Evolutionary conservation across 352 stramenopile species (phyloP).

Genomic region (Pythium graminicola): DNA sequence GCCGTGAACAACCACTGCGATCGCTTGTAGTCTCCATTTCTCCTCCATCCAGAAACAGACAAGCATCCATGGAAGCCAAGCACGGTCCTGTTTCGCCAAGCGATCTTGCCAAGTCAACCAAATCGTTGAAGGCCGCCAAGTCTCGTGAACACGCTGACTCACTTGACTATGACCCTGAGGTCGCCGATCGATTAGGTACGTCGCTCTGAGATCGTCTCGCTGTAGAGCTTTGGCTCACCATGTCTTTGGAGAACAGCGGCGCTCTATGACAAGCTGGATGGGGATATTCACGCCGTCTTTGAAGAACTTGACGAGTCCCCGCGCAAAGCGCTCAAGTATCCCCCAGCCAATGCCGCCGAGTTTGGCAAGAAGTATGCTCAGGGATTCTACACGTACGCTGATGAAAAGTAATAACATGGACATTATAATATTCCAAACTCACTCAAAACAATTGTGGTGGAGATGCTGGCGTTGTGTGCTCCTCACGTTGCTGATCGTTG

Average conservation of each 20-base stretch:
- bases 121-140: conserved; percentile 57
- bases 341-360: conserved; percentile 44
- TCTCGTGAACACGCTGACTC: conserved; percentile 60
- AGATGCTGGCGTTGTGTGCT: conserved; percentile 13
- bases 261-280: conserved; percentile 59
- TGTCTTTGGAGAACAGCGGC: conserved; percentile 18
- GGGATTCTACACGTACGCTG: conserved; percentile 78
- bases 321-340: conserved; percentile 72
- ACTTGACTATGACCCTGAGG: conserved; percentile 52
- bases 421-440: neutral
- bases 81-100: conserved; percentile 39
- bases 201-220: neutral
- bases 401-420: conserved; percentile 77
- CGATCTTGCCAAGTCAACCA: conserved; percentile 56
- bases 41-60: neutral
- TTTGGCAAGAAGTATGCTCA: conserved; percentile 80
- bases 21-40: neutral
- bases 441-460: conserved; percentile 19
- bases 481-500: neutral
- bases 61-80: conserved; percentile 58
- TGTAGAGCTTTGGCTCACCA: neutral
- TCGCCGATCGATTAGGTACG: conserved; percentile 48
- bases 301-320: conserved; percentile 73
- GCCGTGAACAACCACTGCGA: neutral
- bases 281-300: conserved; percentile 61